Evolutionary conservation across 148 eudicot species (phyloP), one percentile per base, ranked within the genome.

Genomic region (Suaeda aralocaspica): DNA sequence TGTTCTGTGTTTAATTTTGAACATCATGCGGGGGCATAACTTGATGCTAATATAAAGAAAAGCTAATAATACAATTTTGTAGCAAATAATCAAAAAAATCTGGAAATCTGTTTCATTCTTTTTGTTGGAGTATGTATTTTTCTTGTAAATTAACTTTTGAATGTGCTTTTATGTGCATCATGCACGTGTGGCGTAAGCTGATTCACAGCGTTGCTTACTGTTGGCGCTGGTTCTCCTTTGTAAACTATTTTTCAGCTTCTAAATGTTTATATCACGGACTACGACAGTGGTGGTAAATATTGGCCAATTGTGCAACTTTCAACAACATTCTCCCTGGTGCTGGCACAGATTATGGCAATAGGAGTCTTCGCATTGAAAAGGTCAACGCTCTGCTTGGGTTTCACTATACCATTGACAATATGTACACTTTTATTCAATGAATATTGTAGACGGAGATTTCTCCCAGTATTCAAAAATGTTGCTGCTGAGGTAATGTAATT

Each of bases 301-400:
- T 95, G 99, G 99, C 97, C 96, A 19, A 36, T 91, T 65, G 81
- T 88, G 55, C 96, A 91, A 68, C 82, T 68, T 76, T 76, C 97
- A 24, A 78, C 84, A 26, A 89, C 89, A 59, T 91, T 95, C 72
- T 83, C 96, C 5, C 50, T 95, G 83, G 81, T 91, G 80, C 76
- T 95, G 63, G 82, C 82, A 29, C 99, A 95, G 77, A 42, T 84
- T 61, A 76, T 95, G 52, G 85, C 86, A 57, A 64, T 80, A 72
- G 93, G 88, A 39, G 83, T 84, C 57, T 87, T 88, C 66, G 84
- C 79, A 34, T 30, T 82, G 66, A 94, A 94, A 72, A 25, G 74
- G 5, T 79, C 91, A 1, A 50, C 87, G 58, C 66, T 76, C 60
- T 89, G 94, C 57, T 71, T 85, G 31, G 80, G 80, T 39, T 89